phyloP scores from a whole-genome alignment of 2,329 filamentous ascomycete genomes.

The Magnaporthiopsis rhizophila region DNA sequence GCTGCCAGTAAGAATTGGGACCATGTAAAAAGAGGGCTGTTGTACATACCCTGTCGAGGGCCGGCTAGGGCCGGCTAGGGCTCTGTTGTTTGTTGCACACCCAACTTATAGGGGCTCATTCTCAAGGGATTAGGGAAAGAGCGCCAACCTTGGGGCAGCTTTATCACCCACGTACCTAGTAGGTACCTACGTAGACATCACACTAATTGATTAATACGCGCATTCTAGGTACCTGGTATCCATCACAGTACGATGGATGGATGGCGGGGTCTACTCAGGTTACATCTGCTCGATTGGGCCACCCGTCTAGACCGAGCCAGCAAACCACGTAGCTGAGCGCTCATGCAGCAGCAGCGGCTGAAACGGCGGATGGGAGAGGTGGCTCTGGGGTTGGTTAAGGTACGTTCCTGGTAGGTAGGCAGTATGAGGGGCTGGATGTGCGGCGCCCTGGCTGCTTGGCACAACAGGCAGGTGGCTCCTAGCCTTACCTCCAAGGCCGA shows the following conservation, averaged over 20 bases:
- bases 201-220: neutral
- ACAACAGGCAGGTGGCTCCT: too few species aligned
- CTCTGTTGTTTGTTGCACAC: neutral
- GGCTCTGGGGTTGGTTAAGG: too few species aligned
- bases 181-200: neutral
- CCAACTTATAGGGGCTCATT: neutral
- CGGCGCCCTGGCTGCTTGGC: neutral
- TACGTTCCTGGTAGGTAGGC: too few species aligned
- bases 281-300: neutral
- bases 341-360: neutral
- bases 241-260: neutral
- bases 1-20: neutral
- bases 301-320: neutral
- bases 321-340: neutral
- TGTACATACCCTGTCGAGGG: constrained; percentile 2
- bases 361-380: neutral
- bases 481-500: neutral
- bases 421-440: too few species aligned
- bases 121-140: neutral
- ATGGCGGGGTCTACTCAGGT: neutral
- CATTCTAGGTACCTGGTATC: neutral
- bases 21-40: neutral
- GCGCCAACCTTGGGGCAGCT: neutral
- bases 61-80: neutral
- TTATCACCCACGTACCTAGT: neutral